These are phyloP conservation scores for Solanum clarkiae DNA, from an alignment of 257 asterid genomes.

Conservation along the genomic window DNA sequence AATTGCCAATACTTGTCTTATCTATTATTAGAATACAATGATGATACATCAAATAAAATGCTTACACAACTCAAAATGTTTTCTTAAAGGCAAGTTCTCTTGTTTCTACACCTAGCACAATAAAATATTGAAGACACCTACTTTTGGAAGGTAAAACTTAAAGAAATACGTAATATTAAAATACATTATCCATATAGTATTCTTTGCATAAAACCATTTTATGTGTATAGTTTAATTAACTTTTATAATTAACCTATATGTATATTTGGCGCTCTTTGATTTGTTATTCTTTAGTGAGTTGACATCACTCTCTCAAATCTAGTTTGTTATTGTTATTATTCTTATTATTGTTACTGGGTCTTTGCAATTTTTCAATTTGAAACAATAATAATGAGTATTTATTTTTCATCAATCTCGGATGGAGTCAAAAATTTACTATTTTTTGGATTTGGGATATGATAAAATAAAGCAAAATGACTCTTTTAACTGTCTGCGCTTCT, in stretches of 20 bases:
- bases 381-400: background rate
- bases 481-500: too few species aligned
- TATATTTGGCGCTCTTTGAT: background rate
- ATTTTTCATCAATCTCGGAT: too few species aligned
- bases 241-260: background rate
- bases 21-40: background rate
- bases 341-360: background rate
- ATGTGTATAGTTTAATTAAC: background rate
- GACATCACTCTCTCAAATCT: background rate
- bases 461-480: too few species aligned
- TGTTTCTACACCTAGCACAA: background rate
- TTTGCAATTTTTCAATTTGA: background rate
- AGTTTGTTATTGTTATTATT: background rate
- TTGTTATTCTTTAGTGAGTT: background rate
- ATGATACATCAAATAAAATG: background rate
- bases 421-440: too few species aligned
- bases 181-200: background rate
- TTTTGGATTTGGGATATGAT: too few species aligned
- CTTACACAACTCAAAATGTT: background rate
- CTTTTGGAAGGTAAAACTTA: background rate
- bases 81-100: background rate
- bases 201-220: background rate
- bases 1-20: background rate
- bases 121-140: background rate
- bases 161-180: background rate